These are phyloP conservation scores for Pichia kudriavzevii DNA, from an alignment of 1,139 yeast genomes.

Conservation along the genomic window DNA sequence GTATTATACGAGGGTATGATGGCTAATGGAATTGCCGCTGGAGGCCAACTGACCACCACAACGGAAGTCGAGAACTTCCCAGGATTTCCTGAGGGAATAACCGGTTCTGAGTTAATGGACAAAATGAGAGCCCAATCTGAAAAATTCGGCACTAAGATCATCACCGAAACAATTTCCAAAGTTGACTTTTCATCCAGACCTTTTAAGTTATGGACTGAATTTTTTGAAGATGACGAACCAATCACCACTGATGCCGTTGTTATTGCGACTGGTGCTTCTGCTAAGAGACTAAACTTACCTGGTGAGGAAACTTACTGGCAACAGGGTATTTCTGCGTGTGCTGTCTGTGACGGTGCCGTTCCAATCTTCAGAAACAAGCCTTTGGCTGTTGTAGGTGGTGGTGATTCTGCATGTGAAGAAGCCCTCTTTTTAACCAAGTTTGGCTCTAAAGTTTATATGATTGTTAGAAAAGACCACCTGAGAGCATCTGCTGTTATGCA, in stretches of 20 bases:
- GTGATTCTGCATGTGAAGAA: slow-evolving; percentile 99
- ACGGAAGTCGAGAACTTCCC: slow-evolving; percentile 98
- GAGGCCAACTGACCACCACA: slow-evolving; percentile 97
- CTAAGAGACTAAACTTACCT: slow-evolving; percentile 85
- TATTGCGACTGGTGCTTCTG: slow-evolving; percentile 96
- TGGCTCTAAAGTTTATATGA: slow-evolving; percentile 87
- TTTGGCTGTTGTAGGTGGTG: slow-evolving; percentile 95
- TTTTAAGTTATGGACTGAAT: slow-evolving; percentile 95
- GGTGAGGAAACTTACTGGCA: slow-evolving; percentile 99
- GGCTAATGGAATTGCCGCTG: slow-evolving; percentile 98
- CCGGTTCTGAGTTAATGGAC: slow-evolving; percentile 85
- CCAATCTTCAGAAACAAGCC: slow-evolving; percentile 98
- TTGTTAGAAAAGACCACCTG: slow-evolving; percentile 88
- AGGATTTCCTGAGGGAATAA: slow-evolving; percentile 93
- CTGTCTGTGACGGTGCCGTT: slow-evolving; percentile 98
- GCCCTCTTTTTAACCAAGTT: slow-evolving; percentile 93
- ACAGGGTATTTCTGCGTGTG: slow-evolving; percentile 97
- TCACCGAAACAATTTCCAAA: slow-evolving; percentile 90
- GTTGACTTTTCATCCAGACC: slow-evolving; percentile 82
- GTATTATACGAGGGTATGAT: slow-evolving; percentile 91
- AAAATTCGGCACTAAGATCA: slow-evolving; percentile 84
- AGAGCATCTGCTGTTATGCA: slow-evolving; percentile 97
- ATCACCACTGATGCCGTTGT: slow-evolving; percentile 88
- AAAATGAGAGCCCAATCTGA: slow-evolving; percentile 83
- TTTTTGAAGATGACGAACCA: slow-evolving; percentile 82